A percentile compares a stretch with the other conserved stretches of the same genome.
Evolutionary conservation across 192 early-diverging fungal genomes (phyloP).

Genomic region (Coemansia sp.): DNA sequence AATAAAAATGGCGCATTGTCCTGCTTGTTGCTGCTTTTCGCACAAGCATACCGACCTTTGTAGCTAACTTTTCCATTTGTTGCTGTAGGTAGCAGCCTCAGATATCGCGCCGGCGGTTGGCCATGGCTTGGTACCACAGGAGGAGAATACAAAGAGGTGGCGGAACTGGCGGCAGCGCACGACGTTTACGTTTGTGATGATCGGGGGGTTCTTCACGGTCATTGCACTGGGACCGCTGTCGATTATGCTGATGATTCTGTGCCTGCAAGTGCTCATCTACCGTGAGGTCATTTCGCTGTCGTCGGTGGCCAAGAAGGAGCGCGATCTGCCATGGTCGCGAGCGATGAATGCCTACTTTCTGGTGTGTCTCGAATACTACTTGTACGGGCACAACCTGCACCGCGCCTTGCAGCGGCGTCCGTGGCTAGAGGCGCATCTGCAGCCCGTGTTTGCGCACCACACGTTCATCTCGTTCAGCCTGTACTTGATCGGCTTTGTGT

Average conservation of each 20-base stretch:
- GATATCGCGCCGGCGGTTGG: neutral
- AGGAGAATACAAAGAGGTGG: slow-evolving; percentile 58
- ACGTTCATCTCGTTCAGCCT: slow-evolving; percentile 89
- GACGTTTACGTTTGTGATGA: slow-evolving; percentile 87
- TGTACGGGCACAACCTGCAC: slow-evolving; percentile 92
- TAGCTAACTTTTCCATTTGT: neutral
- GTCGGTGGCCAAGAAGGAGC: slow-evolving; percentile 74
- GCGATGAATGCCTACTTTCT: slow-evolving; percentile 94
- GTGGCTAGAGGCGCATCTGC: slow-evolving; percentile 79
- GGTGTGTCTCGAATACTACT: slow-evolving; percentile 83
- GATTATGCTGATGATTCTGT: slow-evolving; percentile 80
- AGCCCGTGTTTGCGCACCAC: slow-evolving; percentile 87
- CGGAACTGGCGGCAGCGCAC: slow-evolving; percentile 80
- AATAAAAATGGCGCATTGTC: neutral
- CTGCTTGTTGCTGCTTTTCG: neutral
- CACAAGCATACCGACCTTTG: neutral
- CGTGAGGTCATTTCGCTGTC: slow-evolving; percentile 91
- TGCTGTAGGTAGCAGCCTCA: neutral
- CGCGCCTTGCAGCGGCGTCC: slow-evolving; percentile 81
- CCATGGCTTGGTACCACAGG: slow-evolving; percentile 22
- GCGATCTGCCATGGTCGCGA: slow-evolving; percentile 86
- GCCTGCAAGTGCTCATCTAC: slow-evolving; percentile 84
- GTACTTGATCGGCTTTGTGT: slow-evolving; percentile 79
- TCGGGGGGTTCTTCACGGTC: slow-evolving; percentile 71
- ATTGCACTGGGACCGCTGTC: slow-evolving; percentile 77